Percentiles rank a stretch among this genome's conserved stretches.
These are phyloP conservation scores for Hymenoscyphus scutula DNA, from an alignment of 2,329 filamentous ascomycete genomes.

Conservation along the genomic window DNA sequence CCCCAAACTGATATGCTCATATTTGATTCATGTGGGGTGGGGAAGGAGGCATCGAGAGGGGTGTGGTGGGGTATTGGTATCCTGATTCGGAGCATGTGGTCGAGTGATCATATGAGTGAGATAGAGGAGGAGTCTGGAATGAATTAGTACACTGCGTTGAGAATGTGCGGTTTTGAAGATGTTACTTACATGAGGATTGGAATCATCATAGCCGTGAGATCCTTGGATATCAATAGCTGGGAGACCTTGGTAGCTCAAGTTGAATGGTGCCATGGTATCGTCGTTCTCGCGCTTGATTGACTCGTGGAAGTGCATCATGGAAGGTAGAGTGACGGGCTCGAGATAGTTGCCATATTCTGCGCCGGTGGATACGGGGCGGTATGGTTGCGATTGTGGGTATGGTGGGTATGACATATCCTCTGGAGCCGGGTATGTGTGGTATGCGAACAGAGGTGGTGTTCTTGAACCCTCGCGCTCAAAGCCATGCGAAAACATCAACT, in stretches of 20 bases:
- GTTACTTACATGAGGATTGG: constrained; percentile 73
- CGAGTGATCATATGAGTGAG: constrained; percentile 70
- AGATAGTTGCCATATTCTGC: constrained; percentile 56
- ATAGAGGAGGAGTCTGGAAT: constrained; percentile 70
- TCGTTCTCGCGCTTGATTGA: constrained; percentile 68
- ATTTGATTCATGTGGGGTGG: constrained; percentile 49
- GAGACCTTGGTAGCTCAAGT: constrained; percentile 65
- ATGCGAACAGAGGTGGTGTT: constrained; percentile 67
- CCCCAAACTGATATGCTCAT: constrained; percentile 23
- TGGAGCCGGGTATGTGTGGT: constrained; percentile 64
- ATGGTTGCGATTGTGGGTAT: constrained; percentile 55
- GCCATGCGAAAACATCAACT: constrained; percentile 64
- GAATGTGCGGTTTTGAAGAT: constrained; percentile 25
- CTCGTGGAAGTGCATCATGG: constrained; percentile 62
- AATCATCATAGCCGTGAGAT: constrained; percentile 60
- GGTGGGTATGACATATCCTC: constrained; percentile 62
- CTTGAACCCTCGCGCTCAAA: constrained; percentile 68
- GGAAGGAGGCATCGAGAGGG: constrained; percentile 70
- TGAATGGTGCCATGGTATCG: constrained; percentile 56
- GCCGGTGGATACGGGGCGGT: constrained; percentile 47
- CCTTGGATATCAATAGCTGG: constrained; percentile 61
- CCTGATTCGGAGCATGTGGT: constrained; percentile 59
- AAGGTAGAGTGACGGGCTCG: constrained; percentile 57
- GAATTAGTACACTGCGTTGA: constrained; percentile 23
- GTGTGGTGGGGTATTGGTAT: constrained; percentile 65